phyloP scores from a whole-genome alignment of 2,329 filamentous ascomycete genomes.

The Orbilia oligospora region DNA sequence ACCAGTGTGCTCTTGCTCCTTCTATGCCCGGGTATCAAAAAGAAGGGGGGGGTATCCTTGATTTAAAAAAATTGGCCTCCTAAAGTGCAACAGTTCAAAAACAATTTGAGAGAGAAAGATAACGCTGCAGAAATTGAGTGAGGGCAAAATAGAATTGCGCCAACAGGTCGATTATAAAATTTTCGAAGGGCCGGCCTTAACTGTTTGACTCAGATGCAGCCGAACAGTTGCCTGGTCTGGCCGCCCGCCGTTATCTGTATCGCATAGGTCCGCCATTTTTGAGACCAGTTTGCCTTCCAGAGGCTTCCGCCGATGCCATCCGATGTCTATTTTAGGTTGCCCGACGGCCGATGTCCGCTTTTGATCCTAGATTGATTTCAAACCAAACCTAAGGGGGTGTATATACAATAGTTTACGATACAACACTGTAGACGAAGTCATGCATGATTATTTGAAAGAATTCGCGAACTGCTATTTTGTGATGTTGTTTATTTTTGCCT shows the following conservation, averaged over 20 bases:
- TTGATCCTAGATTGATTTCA: neutral
- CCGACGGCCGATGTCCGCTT: constrained; percentile 29
- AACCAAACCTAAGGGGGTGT: neutral
- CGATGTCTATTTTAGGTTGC: constrained; percentile 38
- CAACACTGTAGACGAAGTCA: neutral
- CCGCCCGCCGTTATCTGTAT: constrained; percentile 48
- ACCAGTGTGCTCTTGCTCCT: neutral
- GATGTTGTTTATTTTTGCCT: neutral
- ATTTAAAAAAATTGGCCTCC: constrained; percentile 13
- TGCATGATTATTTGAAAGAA: too few species aligned
- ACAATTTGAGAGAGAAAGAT: neutral
- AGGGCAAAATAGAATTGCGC: constrained; percentile 24
- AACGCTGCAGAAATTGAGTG: neutral
- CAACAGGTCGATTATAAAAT: constrained; percentile 38
- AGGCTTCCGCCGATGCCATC: constrained; percentile 50
- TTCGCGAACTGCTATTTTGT: neutral
- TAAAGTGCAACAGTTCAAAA: constrained; percentile 6
- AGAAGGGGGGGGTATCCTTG: constrained; percentile 9
- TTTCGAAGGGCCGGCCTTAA: constrained; percentile 25
- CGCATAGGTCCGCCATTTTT: constrained; percentile 27
- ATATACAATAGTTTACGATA: neutral
- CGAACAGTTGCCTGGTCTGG: constrained; percentile 23
- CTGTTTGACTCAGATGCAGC: constrained; percentile 37
- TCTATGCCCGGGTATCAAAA: constrained; percentile 26
- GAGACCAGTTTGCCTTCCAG: constrained; percentile 35